Evolutionary conservation across 108 stramenopile genomes (phyloP).

Genomic region (Fragilariopsis cylindrus): DNA sequence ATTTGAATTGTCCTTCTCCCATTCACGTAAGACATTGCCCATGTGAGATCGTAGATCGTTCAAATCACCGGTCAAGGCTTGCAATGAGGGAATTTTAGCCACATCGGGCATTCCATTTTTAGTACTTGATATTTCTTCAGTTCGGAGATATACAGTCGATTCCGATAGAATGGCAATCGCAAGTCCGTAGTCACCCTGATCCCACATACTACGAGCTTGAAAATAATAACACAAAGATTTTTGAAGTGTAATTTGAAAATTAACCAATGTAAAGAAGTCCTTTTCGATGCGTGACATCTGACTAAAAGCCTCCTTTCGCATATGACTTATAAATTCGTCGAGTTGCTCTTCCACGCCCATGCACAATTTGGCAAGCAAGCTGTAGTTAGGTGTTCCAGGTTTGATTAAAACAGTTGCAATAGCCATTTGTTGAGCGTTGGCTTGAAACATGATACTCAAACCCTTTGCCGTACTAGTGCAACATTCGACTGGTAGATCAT

Average conservation of each 20-base stretch:
- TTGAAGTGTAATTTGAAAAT: slow-evolving; percentile 77
- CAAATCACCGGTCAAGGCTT: slow-evolving; percentile 63
- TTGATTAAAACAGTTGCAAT: slow-evolving; percentile 84
- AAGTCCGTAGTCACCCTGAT: slow-evolving; percentile 63
- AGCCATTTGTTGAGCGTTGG: slow-evolving; percentile 91
- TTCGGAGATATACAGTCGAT: slow-evolving; percentile 56
- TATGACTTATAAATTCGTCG: slow-evolving; percentile 62
- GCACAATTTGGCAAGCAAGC: slow-evolving; percentile 77
- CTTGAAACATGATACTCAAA: slow-evolving; percentile 65
- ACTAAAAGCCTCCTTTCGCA: slow-evolving; percentile 63
- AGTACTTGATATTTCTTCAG: slow-evolving; percentile 35
- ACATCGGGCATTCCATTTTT: slow-evolving; percentile 71
- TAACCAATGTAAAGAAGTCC: slow-evolving; percentile 75
- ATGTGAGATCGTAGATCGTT: slow-evolving; percentile 73
- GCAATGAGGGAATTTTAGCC: slow-evolving; percentile 51
- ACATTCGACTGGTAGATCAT: slow-evolving; percentile 75
- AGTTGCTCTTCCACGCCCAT: slow-evolving; percentile 67
- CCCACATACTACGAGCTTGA: slow-evolving; percentile 73
- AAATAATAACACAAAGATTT: slow-evolving; percentile 71
- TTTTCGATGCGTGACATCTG: slow-evolving; percentile 73
- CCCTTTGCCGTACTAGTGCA: slow-evolving; percentile 65
- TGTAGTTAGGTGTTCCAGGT: slow-evolving; percentile 78
- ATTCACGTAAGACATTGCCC: slow-evolving; percentile 47
- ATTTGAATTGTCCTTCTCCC: slow-evolving; percentile 82
- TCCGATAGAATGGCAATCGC: slow-evolving; percentile 84